Evolutionary conservation across 192 early-diverging fungal genomes (phyloP).

Genomic region (Mortierella alpina): DNA sequence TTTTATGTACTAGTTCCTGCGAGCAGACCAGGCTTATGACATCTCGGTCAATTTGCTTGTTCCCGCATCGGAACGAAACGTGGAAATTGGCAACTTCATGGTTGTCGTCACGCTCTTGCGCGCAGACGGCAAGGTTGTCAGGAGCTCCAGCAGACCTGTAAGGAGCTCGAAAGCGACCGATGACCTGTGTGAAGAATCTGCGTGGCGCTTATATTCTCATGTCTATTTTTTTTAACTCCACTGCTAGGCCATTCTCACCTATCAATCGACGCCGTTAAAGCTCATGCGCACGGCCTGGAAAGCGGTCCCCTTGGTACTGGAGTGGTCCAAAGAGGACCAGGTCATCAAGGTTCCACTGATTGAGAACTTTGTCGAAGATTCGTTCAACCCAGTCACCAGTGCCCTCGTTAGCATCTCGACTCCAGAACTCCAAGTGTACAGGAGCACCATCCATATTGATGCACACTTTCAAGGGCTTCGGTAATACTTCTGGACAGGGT

Average conservation of each 20-base stretch:
- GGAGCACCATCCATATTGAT: conserved; percentile 59
- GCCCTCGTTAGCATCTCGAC: conserved; percentile 57
- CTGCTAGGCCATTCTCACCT: conserved; percentile 55
- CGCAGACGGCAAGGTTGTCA: conserved; percentile 50
- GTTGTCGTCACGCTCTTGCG: conserved; percentile 21
- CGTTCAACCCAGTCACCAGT: conserved; percentile 55
- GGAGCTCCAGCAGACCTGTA: conserved; percentile 61
- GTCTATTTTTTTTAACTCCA: not conserved
- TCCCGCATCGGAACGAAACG: conserved; percentile 54
- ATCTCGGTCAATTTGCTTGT: conserved; percentile 55
- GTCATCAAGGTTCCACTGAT: conserved; percentile 49
- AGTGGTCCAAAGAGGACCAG: conserved; percentile 58
- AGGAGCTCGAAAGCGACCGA: not conserved
- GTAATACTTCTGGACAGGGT: conserved; percentile 23
- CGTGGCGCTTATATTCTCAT: not conserved
- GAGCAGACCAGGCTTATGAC: conserved; percentile 57
- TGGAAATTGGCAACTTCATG: conserved; percentile 54
- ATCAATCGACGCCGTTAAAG: conserved; percentile 53
- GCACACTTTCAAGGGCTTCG: conserved; percentile 68
- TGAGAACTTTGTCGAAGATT: conserved; percentile 55
- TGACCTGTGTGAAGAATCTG: conserved; percentile 1
- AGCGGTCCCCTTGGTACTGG: conserved; percentile 55
- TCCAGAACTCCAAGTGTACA: conserved; percentile 61
- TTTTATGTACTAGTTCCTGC: conserved; percentile 37
- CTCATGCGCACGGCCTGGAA: conserved; percentile 55